Base-by-base conservation (phyloP, 768 basidiomycete genomes). In the Boletus subparvulus region DNA sequence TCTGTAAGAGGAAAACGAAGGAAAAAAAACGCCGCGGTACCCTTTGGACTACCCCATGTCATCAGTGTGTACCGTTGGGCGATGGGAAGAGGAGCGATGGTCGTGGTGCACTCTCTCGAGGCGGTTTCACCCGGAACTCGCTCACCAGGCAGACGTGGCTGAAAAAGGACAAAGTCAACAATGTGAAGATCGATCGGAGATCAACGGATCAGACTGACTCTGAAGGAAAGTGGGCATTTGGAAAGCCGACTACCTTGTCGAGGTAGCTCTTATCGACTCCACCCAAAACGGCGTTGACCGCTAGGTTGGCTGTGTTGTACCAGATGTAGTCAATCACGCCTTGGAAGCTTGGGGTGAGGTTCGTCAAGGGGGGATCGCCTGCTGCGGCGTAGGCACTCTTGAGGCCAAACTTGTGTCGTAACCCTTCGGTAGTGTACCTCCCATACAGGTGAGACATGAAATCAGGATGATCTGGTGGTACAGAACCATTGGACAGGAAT, bases 191-290 rank as follows among this genome's bases (percentile, higher is more conserved):
- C 51, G 46, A 48, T 50, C 45, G 60, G 46, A 9, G 17, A 50
- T 35, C 47, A 54, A 39, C 36, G 46, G 43, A 54, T 54, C 56
- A 45, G 16, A 87, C 93, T 69, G 73, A 98, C 94, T 98, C 95
- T 56, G 94, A 95, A 24, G 96, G 94, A 80, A 94, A 97, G 69
- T 98, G 93, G 2, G 87, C 84, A 72, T 98, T 95, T 30, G 97
- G 97, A 80, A 98, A 98, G 37, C 97, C 97, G 44, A 98, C 96
- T 17, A 85, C 85, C 76, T 92, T 92, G 61, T 88, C 85, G 69
- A 98, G 70, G 77, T 99, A 99, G 26, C 69, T 69, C 64, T 78
- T 80, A 69, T 98, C 94, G 56, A 98, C 86, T 70, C 90, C 92
- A 14, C 91, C 91, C 43, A 98, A 77, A n/a, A 96, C 84, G 21